Evolutionary conservation across 2,329 filamentous ascomycete species (phyloP).

Genomic region (Zopfia rhizophila): DNA sequence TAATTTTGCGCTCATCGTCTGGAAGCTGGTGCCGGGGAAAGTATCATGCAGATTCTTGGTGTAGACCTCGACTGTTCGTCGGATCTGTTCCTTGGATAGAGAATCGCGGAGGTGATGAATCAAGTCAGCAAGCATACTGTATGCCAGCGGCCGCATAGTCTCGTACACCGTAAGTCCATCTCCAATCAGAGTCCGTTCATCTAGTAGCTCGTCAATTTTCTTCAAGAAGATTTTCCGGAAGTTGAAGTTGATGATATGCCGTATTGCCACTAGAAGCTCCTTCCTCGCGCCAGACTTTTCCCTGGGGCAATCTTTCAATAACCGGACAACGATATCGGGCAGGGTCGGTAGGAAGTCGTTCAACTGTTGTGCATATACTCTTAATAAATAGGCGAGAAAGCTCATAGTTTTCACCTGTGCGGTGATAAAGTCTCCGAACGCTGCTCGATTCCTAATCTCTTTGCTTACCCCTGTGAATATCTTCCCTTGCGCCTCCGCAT

Average conservation of each 20-base stretch:
- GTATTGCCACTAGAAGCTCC: conserved; percentile 93
- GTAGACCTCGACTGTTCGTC: conserved; percentile 95
- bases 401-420: conserved; percentile 99
- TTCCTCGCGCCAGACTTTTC: conserved; percentile 95
- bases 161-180: conserved; percentile 97
- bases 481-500: conserved; percentile 80
- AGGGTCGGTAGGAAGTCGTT: conserved; percentile 87
- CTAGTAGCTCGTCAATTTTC: conserved; percentile 93
- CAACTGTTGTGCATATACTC: conserved; percentile 87
- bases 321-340: conserved; percentile 87
- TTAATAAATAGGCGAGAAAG: conserved; percentile 90
- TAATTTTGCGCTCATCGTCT: conserved; percentile 98
- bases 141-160: conserved; percentile 93
- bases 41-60: conserved; percentile 95
- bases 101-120: conserved; percentile 96
- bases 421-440: conserved; percentile 97
- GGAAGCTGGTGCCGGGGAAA: conserved; percentile 97
- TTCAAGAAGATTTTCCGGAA: conserved; percentile 93
- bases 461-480: conserved; percentile 94
- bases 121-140: conserved; percentile 97
- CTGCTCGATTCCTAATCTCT: conserved; percentile 90
- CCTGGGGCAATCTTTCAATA: conserved; percentile 91
- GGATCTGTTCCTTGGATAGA: conserved; percentile 89
- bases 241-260: conserved; percentile 99
- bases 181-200: conserved; percentile 92